phyloP scores from a whole-genome alignment of 768 basidiomycete species.

The Kwoniella shandongensis region DNA sequence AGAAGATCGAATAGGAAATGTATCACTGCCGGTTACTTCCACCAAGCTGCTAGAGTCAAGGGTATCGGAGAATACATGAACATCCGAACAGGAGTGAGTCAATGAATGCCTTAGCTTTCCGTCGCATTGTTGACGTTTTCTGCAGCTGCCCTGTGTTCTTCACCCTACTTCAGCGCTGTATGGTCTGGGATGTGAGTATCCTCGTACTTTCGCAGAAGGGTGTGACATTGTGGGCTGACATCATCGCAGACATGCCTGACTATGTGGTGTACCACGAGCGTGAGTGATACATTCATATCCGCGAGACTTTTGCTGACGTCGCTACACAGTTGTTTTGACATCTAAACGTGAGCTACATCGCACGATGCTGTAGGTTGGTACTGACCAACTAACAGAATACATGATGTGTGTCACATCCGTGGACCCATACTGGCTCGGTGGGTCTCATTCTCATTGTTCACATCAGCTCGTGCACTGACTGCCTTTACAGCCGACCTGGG shows the following conservation, averaged over 20 bases:
- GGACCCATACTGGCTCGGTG: slow-evolving; percentile 96
- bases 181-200: slow-evolving; percentile 77
- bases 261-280: slow-evolving; percentile 95
- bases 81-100: slow-evolving; percentile 70
- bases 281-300: slow-evolving; percentile 23
- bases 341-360: slow-evolving; percentile 61
- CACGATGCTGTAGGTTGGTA: background rate
- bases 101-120: background rate
- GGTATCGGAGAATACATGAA: slow-evolving; percentile 99
- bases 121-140: background rate
- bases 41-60: slow-evolving; percentile 96
- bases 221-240: slow-evolving; percentile 24
- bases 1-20: slow-evolving; percentile 67
- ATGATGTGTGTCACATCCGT: slow-evolving; percentile 99
- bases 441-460: slow-evolving; percentile 39
- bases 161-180: slow-evolving; percentile 97
- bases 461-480: background rate
- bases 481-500: slow-evolving; percentile 76
- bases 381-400: slow-evolving; percentile 59
- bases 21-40: slow-evolving; percentile 97
- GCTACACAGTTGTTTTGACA: slow-evolving; percentile 67
- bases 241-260: slow-evolving; percentile 75
- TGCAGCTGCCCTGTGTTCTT: slow-evolving; percentile 76
- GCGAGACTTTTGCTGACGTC: slow-evolving; percentile 17
- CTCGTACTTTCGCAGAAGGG: slow-evolving; percentile 5